Evolutionary conservation across 2,329 filamentous ascomycete species (phyloP).

Genomic region (Nemania diffusa): DNA sequence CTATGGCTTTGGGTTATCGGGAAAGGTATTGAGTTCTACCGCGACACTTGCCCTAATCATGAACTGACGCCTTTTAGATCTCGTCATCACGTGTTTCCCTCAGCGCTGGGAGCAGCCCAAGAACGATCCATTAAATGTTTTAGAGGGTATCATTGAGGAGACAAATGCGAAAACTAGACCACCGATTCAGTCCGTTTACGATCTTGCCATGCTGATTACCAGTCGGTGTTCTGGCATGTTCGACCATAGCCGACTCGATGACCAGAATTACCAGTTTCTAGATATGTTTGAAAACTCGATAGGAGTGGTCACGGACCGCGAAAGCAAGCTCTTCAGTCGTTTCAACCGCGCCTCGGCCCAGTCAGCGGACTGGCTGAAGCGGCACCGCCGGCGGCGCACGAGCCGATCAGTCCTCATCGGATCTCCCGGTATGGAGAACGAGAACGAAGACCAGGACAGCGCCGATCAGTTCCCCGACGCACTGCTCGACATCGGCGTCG

Average conservation of each 20-base stretch:
- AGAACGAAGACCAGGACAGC: slow-evolving; percentile 42
- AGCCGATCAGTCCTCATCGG: slow-evolving; percentile 24
- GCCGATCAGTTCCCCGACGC: slow-evolving; percentile 60
- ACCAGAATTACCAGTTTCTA: slow-evolving; percentile 71
- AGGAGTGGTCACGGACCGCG: slow-evolving; percentile 62
- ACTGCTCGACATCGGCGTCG: slow-evolving; percentile 67
- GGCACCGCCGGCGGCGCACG: slow-evolving; percentile 47
- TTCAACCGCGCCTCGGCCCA: slow-evolving; percentile 69
- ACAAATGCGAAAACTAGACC: slow-evolving; percentile 72
- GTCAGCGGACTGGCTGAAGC: slow-evolving; percentile 63
- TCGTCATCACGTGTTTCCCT: slow-evolving; percentile 69
- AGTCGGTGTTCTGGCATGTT: slow-evolving; percentile 69
- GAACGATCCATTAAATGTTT: slow-evolving; percentile 70
- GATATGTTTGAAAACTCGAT: slow-evolving; percentile 76
- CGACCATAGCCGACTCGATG: slow-evolving; percentile 65
- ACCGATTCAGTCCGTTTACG: slow-evolving; percentile 69
- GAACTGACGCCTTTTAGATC: slow-evolving; percentile 51
- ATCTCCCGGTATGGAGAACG: slow-evolving; percentile 18
- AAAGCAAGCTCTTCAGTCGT: slow-evolving; percentile 67
- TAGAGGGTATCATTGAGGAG: slow-evolving; percentile 71
- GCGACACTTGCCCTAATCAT: not conserved
- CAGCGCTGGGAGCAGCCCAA: slow-evolving; percentile 69
- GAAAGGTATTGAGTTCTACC: slow-evolving; percentile 44
- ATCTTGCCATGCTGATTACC: slow-evolving; percentile 70
- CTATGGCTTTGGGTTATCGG: slow-evolving; percentile 73